A percentile compares a stretch with the other conserved stretches of the same genome.
Evolutionary conservation across 345 rosid genomes (phyloP).

Genomic region (Angophora floribunda): DNA sequence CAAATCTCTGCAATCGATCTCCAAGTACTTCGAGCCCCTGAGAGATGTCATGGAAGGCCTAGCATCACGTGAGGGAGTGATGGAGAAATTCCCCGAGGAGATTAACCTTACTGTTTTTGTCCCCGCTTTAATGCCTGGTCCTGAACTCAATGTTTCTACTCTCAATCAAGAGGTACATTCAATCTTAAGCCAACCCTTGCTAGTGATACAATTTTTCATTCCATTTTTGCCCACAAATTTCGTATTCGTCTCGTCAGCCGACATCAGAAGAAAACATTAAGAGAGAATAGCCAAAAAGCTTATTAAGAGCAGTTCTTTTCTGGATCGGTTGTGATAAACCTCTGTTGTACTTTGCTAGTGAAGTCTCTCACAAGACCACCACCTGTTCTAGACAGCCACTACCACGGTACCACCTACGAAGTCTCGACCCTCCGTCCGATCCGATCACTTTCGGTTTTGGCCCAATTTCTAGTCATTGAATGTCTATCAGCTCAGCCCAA

Average conservation of each 20-base stretch:
- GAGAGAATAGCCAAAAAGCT: background rate
- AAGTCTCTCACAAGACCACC: slow-evolving; percentile 14
- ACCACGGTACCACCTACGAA: slow-evolving; percentile 8
- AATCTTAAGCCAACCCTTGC: background rate
- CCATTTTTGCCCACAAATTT: background rate
- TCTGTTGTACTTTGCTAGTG: background rate
- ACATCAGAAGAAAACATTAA: background rate
- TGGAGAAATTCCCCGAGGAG: slow-evolving; percentile 16
- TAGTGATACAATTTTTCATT: background rate
- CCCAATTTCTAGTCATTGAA: slow-evolving; percentile 8
- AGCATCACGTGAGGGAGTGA: slow-evolving; percentile 6
- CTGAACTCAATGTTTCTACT: background rate
- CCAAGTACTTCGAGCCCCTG: slow-evolving; percentile 1
- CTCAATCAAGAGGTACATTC: background rate
- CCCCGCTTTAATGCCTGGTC: slow-evolving; percentile 27
- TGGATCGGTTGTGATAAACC: slow-evolving; percentile 15
- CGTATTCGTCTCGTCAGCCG: background rate
- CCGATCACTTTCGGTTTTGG: slow-evolving; percentile 24
- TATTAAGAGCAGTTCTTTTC: background rate
- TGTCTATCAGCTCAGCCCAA: slow-evolving; percentile 25
- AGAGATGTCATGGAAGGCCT: slow-evolving; percentile 10
- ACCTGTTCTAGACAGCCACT: slow-evolving; percentile 9
- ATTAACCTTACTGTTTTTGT: slow-evolving; percentile 13
- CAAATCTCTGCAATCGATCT: background rate
- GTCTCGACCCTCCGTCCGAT: slow-evolving; percentile 22